Evolutionary conservation across 495 filamentous ascomycete species (phyloP).

Genomic region (Penicillium arizonense): DNA sequence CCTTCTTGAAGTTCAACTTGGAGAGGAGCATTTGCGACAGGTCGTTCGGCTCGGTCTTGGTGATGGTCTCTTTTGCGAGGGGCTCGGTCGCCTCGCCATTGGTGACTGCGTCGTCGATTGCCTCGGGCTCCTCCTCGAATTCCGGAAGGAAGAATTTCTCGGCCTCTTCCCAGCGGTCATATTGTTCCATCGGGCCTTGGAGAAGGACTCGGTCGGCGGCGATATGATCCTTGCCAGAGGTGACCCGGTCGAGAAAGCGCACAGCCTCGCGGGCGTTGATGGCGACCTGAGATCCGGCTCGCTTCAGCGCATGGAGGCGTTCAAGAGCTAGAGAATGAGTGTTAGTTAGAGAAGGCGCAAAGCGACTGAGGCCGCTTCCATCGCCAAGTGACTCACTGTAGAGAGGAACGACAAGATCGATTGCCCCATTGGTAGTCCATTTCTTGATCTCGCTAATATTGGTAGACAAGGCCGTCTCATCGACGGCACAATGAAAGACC

Average conservation of each 20-base stretch:
- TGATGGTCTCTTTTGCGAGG: constrained; percentile 8
- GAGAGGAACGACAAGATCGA: constrained; percentile 66
- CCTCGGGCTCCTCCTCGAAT: constrained; percentile 46
- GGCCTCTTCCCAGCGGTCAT: constrained; percentile 58
- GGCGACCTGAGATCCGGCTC: constrained; percentile 52
- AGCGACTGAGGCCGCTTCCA: background rate
- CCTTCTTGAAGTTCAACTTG: constrained; percentile 53
- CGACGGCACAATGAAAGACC: constrained; percentile 71
- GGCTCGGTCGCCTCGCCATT: constrained; percentile 19
- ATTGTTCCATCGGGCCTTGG: constrained; percentile 59
- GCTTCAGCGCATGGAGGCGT: constrained; percentile 56
- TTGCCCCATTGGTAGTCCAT: constrained; percentile 62
- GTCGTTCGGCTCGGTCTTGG: constrained; percentile 31
- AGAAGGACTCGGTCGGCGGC: constrained; percentile 47
- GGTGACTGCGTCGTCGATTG: constrained; percentile 14
- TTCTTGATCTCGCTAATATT: constrained; percentile 68
- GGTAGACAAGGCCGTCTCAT: constrained; percentile 68
- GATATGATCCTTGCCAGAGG: constrained; percentile 51
- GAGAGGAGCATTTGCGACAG: constrained; percentile 51
- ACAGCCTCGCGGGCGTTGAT: constrained; percentile 64
- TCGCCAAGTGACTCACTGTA: constrained; percentile 54
- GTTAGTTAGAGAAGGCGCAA: constrained; percentile 6
- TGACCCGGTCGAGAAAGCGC: constrained; percentile 63
- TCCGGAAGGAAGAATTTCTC: constrained; percentile 59
- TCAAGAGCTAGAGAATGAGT: constrained; percentile 49